Base-by-base conservation (phyloP, 352 stramenopile species). In the Pythium dissimile region DNA sequence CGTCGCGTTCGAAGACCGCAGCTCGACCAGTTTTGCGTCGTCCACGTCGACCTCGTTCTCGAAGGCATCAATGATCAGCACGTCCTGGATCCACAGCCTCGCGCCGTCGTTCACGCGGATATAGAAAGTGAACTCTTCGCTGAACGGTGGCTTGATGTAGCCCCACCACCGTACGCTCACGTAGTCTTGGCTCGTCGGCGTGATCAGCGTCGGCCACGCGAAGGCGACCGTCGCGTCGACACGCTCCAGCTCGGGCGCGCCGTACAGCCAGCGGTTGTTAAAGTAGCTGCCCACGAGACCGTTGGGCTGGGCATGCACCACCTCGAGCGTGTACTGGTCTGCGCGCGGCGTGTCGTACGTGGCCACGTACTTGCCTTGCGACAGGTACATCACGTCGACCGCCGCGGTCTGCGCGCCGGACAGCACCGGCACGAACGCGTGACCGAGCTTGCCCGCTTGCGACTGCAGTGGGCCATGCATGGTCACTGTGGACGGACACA, bases 201-300 rank as follows among this genome's bases (percentile, higher is more conserved):
- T 97, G 54, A 99, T 88, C 20, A 87, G 75, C 42, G 94, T 80
- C 15, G 75, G 64, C 95, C 96, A 99, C 3, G 73, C 59, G 64
- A 99, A 98, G 61, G 98, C 79, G 46, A 99, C 81, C 4, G 70
- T 60, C 9, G 66, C 38, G 63, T 99, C 96, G 2, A 98, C 66
- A 16, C 94, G 82, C 37, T 80, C 81, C 1, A 97, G 34, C 23
- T 87, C 77, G 6, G 94, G 83, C 6, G 74, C 71, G 11, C 89
- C 92, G 45, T 95, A 91, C 21, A 98, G 72, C 95, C 95, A 98
- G 0, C 94, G 81, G 64, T 99, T 99, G 66, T 96, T 98, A 59
- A 96, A 99, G 66, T 99, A 99, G 59, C 88, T 77, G 0, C 88
- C 95, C 6, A 82, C 30, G 2, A 99, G 75, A 4, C 96, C 96